Percentiles rank a stretch among this genome's conserved stretches.
Conservation (phyloP, 345 rosid species). For the Adansonia digitata region DNA sequence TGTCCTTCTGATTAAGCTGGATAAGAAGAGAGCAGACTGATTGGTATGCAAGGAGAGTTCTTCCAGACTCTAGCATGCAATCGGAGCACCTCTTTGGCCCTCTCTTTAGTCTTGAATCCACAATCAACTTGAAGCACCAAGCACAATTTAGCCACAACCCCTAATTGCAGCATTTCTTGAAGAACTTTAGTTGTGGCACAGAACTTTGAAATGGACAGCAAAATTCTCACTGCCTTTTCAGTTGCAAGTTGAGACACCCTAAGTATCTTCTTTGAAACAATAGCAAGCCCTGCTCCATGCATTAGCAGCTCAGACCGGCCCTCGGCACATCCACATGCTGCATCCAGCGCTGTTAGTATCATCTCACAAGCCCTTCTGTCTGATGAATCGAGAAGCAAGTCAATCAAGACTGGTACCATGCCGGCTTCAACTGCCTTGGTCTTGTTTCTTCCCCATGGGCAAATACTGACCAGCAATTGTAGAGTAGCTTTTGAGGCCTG, state of each 20-base stretch:
- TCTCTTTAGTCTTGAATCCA: slow-evolving; percentile 44
- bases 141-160: slow-evolving; percentile 64
- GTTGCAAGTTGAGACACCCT: slow-evolving; percentile 59
- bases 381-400: slow-evolving; percentile 56
- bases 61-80: slow-evolving; percentile 66
- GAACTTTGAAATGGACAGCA: slow-evolving; percentile 52
- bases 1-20: slow-evolving; percentile 19
- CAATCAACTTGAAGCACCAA: slow-evolving; percentile 55
- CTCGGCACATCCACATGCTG: slow-evolving; percentile 64
- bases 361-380: slow-evolving; percentile 49
- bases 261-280: slow-evolving; percentile 67
- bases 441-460: slow-evolving; percentile 76
- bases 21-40: slow-evolving; percentile 31
- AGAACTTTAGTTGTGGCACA: slow-evolving; percentile 44
- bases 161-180: slow-evolving; percentile 71
- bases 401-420: slow-evolving; percentile 43
- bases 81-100: slow-evolving; percentile 58
- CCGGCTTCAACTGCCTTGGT: slow-evolving; percentile 60
- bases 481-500: slow-evolving; percentile 63
- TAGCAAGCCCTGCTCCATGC: slow-evolving; percentile 66
- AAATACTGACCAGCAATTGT: slow-evolving; percentile 36
- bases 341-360: slow-evolving; percentile 48
- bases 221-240: slow-evolving; percentile 60
- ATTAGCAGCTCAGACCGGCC: slow-evolving; percentile 67
- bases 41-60: slow-evolving; percentile 51